These are phyloP conservation scores for Globisporangium spinosum DNA, from an alignment of 352 stramenopile genomes.

Conservation along the genomic window DNA sequence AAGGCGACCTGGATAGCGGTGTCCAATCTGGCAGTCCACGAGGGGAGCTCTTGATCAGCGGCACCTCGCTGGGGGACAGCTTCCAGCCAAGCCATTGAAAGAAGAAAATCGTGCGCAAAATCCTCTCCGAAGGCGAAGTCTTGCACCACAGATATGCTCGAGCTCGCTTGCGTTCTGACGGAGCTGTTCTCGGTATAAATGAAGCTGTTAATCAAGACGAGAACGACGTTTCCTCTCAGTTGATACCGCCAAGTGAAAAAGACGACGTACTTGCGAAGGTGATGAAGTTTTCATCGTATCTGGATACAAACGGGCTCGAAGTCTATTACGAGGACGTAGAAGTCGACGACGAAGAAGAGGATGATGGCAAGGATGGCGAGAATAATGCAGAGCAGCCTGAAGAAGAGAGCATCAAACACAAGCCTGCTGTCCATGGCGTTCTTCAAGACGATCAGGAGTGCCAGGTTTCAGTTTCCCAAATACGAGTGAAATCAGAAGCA, in stretches of 20 bases:
- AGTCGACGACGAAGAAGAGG: constrained; percentile 18
- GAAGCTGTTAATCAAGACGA: not conserved
- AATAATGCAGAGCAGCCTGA: constrained; percentile 1
- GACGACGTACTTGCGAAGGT: not conserved
- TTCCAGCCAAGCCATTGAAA: constrained; percentile 14
- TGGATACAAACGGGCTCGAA: constrained; percentile 24
- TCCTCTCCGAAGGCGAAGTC: constrained; percentile 35
- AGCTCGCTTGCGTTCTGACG: not conserved
- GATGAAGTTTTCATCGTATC: constrained; percentile 16
- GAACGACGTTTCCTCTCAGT: not conserved
- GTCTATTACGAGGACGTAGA: constrained; percentile 30
- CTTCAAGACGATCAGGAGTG: not conserved
- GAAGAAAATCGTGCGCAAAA: constrained; percentile 39
- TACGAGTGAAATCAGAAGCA: not conserved
- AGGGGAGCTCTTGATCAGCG: not conserved
- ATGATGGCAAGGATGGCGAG: not conserved
- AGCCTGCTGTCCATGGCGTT: not conserved
- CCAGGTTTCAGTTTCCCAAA: not conserved
- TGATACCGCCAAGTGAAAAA: not conserved
- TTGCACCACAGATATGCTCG: constrained; percentile 11
- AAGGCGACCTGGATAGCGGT: not conserved
- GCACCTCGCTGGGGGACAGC: not conserved
- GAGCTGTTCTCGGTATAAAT: not conserved
- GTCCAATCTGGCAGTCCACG: not conserved
- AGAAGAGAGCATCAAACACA: not conserved